Conservation (phyloP, 2,329 filamentous ascomycete species). For the Xylaria sp. region DNA sequence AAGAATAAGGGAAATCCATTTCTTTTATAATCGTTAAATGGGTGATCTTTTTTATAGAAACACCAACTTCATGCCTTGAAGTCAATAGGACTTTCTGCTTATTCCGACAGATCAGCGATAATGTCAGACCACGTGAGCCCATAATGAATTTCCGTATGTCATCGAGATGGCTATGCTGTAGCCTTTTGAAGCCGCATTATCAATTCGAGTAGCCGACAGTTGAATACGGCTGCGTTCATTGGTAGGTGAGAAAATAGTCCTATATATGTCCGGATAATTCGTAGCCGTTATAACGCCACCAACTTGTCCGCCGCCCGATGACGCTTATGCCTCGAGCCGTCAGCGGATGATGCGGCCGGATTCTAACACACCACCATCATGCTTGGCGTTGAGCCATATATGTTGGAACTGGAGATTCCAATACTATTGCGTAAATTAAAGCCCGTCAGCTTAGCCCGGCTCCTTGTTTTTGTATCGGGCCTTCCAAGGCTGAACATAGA, state of each 20-base stretch:
- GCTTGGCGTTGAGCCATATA: not conserved
- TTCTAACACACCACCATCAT: not conserved
- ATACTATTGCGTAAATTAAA: constrained; percentile 13
- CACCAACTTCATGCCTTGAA: not conserved
- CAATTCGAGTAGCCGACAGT: not conserved
- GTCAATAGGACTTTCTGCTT: constrained; percentile 18
- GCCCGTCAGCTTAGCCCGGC: not conserved
- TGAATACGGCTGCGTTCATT: not conserved
- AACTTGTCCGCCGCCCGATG: not conserved
- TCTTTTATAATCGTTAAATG: constrained; percentile 19
- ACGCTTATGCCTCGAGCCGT: constrained; percentile 18
- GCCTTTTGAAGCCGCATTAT: not conserved
- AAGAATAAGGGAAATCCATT: not conserved
- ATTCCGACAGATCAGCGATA: constrained; percentile 9
- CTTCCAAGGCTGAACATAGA: not conserved
- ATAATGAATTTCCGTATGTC: constrained; percentile 24
- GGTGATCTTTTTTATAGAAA: not conserved
- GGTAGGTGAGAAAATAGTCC: constrained; percentile 17
- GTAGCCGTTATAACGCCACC: not conserved
- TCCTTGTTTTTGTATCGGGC: not conserved
- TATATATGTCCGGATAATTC: not conserved
- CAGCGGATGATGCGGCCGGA: not conserved
- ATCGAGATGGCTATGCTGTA: not conserved
- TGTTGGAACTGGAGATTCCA: not conserved
- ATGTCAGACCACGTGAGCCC: constrained; percentile 26